phyloP scores from a whole-genome alignment of 805 yeast species.

The Saccharomycopsis sp. region DNA sequence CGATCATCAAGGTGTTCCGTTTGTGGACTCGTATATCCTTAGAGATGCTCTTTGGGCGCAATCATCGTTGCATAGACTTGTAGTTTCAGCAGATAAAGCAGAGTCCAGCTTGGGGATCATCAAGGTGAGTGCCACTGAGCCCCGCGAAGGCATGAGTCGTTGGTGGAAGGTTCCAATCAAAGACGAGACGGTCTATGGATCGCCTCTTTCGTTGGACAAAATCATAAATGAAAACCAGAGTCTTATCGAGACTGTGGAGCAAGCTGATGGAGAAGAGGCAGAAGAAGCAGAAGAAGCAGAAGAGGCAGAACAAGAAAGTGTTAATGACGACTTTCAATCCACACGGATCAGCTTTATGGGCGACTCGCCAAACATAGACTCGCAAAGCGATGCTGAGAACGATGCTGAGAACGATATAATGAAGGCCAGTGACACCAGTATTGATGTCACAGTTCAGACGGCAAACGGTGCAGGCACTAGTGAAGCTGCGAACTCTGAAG shows the following conservation, averaged over 20 bases:
- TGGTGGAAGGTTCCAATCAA: constrained; percentile 40
- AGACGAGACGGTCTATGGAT: constrained; percentile 43
- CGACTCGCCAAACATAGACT: not conserved
- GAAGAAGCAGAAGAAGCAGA: not conserved
- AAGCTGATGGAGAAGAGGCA: not conserved
- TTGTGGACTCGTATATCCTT: constrained; percentile 34
- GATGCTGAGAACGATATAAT: too few relatives aligned
- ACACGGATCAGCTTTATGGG: not conserved
- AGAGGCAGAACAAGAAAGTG: not conserved
- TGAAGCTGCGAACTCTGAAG: not conserved
- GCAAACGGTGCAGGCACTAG: not conserved
- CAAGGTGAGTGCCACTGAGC: constrained; percentile 26
- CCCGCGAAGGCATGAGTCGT: constrained; percentile 25
- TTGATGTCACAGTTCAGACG: not conserved
- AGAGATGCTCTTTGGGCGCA: constrained; percentile 47
- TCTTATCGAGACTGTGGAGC: constrained; percentile 16
- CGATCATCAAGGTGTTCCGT: constrained; percentile 33
- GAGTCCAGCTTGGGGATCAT: constrained; percentile 28
- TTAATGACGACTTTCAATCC: not conserved
- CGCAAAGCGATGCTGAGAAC: not conserved
- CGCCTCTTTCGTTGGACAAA: constrained; percentile 33
- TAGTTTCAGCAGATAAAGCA: constrained; percentile 29
- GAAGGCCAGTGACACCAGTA: not conserved
- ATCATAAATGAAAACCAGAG: constrained; percentile 27
- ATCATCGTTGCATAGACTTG: constrained; percentile 33